Evolutionary conservation across 441 rosid species (phyloP), one percentile per base, ranked within the genome.

Genomic region (Eutrema salsugineum): DNA sequence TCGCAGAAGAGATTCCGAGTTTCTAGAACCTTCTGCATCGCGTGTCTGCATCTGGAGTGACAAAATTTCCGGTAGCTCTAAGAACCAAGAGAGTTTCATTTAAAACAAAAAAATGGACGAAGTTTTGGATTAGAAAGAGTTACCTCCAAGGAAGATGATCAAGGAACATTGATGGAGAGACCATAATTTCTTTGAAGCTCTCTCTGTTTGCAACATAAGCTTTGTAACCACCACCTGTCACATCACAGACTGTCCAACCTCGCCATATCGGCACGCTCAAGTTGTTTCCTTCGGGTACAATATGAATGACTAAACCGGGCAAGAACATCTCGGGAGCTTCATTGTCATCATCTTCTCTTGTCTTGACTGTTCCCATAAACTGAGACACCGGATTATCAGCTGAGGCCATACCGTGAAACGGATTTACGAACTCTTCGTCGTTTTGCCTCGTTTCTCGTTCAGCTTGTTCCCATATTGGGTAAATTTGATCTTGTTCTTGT

Each of bases 91-190:
- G 63, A 39, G n/a, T 6, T 69, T 56, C 22, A 69, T 19, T 4
- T 3, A 67, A 1, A 46, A 9, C 8, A 2, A 36, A 22, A 60
- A 19, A n/a, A n/a, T n/a, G n/a, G n/a, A n/a, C 10, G 0, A 62
- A 33, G 44, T 17, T 55, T 58, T 48, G 14, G n/a, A n/a, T 9
- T n/a, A 56, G 7, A 47, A 47, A 14, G 70, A 33, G 30, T 24
- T 85, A 90, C 97, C 95, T 91, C 99, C 97, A 91, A 15, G 98
- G 98, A 32, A 91, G 88, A 84, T 94, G 98, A 76, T 94, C 99
- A 68, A 91, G 84, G 77, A 94, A 94, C 99, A 94, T 94, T 44
- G 85, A 81, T 65, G 86, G 92, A 55, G 95, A 88, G n/a, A 94
- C 96, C 36, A 87, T 82, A 4, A 94, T 82, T 63, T 91, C 97